A percentile compares a stretch with the other conserved stretches of the same genome.
Evolutionary conservation across 2,329 filamentous ascomycete species (phyloP).

Genomic region (Trichoderma endophyticum): DNA sequence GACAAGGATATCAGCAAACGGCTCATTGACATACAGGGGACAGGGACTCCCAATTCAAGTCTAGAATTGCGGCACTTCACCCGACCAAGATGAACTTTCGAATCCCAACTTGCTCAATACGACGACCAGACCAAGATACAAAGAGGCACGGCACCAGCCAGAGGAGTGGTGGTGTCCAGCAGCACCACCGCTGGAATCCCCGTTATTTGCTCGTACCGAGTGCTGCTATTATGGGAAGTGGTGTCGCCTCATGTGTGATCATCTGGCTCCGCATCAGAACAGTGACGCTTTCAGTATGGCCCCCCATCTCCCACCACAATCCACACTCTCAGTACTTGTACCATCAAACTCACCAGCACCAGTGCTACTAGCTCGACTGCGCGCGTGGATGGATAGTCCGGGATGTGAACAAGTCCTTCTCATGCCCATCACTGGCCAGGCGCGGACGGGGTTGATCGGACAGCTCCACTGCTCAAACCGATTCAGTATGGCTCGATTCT

Average conservation of each 20-base stretch:
- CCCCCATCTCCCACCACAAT: slow-evolving; percentile 3
- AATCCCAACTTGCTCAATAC: neutral
- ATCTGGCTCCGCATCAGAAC: slow-evolving; percentile 13
- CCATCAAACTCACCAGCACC: slow-evolving; percentile 4
- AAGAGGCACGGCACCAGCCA: neutral
- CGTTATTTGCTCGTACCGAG: neutral
- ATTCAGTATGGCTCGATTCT: slow-evolving; percentile 10
- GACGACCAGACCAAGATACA: neutral
- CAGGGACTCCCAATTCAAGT: neutral
- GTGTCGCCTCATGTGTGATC: slow-evolving; percentile 10
- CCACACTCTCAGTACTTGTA: neutral
- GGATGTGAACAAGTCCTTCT: neutral
- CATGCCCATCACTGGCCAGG: slow-evolving; percentile 5
- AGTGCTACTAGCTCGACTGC: slow-evolving; percentile 13
- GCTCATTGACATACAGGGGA: neutral
- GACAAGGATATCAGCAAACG: slow-evolving; percentile 10
- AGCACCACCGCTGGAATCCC: neutral
- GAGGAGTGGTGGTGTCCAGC: neutral
- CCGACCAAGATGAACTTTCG: neutral
- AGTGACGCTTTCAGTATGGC: slow-evolving; percentile 5
- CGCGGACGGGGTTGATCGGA: slow-evolving; percentile 12
- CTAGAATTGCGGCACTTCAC: neutral
- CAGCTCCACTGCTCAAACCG: slow-evolving; percentile 15
- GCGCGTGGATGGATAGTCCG: slow-evolving; percentile 9
- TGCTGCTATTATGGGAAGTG: neutral